Evolutionary conservation across 768 basidiomycete species (phyloP).

Genomic region (Tricholoma furcatifolium): DNA sequence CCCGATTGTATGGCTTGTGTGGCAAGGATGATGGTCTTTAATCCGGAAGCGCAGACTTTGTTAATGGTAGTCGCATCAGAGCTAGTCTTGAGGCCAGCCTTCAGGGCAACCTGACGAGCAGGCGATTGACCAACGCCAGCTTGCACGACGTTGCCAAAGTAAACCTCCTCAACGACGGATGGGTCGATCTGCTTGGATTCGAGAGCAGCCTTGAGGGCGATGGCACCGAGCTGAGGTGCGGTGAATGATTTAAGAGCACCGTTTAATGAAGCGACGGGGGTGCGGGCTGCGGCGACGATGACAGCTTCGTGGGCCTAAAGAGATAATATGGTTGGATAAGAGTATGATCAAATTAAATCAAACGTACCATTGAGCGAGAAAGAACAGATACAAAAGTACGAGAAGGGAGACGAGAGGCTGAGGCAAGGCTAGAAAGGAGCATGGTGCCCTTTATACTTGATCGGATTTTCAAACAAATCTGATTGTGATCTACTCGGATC

Average conservation of each 20-base stretch:
- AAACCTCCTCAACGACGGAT: slow-evolving; percentile 87
- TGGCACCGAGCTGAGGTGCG: slow-evolving; percentile 86
- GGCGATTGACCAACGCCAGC: slow-evolving; percentile 97
- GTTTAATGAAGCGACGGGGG: slow-evolving; percentile 91
- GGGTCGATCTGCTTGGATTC: slow-evolving; percentile 78
- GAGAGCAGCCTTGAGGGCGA: slow-evolving; percentile 90
- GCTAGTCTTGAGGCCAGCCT: slow-evolving; percentile 74
- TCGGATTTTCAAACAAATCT: slow-evolving; percentile 20
- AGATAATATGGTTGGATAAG: slow-evolving; percentile 2
- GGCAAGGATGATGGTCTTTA: slow-evolving; percentile 95
- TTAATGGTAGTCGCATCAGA: slow-evolving; percentile 99
- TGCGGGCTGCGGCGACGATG: slow-evolving; percentile 92
- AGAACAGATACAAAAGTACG: slow-evolving; percentile 36
- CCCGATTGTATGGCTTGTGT: slow-evolving; percentile 88
- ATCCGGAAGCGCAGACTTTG: slow-evolving; percentile 98
- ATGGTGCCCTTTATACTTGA: slow-evolving; percentile 33
- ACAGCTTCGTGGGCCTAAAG: slow-evolving; percentile 72
- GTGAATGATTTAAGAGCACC: slow-evolving; percentile 86
- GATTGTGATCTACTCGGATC: slow-evolving; percentile 29
- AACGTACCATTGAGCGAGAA: slow-evolving; percentile 50
- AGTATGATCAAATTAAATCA: slow-evolving; percentile 12
- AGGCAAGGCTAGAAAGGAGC: slow-evolving; percentile 43
- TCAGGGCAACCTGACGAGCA: slow-evolving; percentile 96
- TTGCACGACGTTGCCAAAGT: slow-evolving; percentile 97
- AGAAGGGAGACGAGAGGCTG: slow-evolving; percentile 35